Conservation (phyloP, 2,329 filamentous ascomycete species). For the Albophoma yamanashiensis region DNA sequence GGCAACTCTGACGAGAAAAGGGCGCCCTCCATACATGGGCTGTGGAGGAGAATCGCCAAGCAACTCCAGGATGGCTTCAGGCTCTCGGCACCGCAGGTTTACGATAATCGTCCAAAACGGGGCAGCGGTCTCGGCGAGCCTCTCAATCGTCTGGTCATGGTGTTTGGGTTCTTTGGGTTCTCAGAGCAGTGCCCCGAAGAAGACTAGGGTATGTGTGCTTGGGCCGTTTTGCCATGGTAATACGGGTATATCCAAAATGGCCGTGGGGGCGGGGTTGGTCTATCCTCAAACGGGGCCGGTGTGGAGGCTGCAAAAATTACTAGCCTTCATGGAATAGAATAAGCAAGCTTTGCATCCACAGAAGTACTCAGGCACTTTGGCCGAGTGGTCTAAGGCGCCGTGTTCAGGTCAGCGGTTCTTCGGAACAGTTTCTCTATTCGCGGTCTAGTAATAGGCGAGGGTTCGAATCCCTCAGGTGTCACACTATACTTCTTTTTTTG, state of each 20-base stretch:
- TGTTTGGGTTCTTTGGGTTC: too few relatives aligned
- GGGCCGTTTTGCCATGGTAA: too few relatives aligned
- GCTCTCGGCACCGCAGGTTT: not conserved
- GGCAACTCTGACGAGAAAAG: not conserved
- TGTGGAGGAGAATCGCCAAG: not conserved
- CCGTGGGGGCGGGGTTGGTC: not conserved
- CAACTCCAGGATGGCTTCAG: not conserved
- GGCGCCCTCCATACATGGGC: not conserved
- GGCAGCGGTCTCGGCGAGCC: not conserved
- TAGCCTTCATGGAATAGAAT: not conserved
- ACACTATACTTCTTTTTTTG: constrained; percentile 3
- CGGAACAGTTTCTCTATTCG: constrained; percentile 3
- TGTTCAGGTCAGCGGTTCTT: constrained; percentile 7
- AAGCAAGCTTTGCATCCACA: not conserved
- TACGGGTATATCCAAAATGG: not conserved
- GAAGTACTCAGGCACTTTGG: constrained; percentile 13
- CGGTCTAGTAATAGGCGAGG: constrained; percentile 19
- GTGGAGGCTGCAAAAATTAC: not conserved
- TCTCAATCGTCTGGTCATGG: not conserved
- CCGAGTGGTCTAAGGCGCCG: constrained; percentile 14
- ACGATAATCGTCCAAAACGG: not conserved
- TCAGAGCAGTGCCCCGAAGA: not conserved
- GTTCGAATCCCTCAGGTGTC: constrained; percentile 21
- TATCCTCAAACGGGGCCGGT: not conserved
- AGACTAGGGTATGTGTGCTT: not conserved